Evolutionary conservation across 371 early-diverging fungal genomes (phyloP).

Genomic region (Mortierella sp.): DNA sequence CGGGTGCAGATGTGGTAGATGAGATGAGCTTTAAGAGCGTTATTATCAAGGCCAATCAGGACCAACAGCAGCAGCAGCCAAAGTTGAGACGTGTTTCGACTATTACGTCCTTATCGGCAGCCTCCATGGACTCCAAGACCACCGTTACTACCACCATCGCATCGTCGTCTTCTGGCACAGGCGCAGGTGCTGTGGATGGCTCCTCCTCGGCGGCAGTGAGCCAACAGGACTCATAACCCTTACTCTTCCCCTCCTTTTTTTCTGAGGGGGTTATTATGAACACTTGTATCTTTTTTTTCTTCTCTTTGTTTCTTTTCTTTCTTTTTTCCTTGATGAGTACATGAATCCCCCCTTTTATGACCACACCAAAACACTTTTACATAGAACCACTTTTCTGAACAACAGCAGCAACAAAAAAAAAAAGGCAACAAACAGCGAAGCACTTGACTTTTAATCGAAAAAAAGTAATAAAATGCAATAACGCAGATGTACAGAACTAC

Average conservation of each 20-base stretch:
- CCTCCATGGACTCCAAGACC: neutral
- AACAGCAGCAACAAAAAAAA: neutral
- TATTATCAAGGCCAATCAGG: conserved; percentile 18
- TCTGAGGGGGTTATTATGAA: neutral
- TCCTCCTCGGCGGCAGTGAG: neutral
- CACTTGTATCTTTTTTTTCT: neutral
- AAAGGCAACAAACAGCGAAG: neutral
- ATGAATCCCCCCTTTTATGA: neutral
- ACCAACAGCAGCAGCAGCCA: conserved; percentile 18
- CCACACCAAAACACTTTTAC: conserved; percentile 2
- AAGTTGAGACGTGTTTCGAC: conserved; percentile 6
- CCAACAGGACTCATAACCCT: conserved; percentile 10
- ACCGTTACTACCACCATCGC: neutral
- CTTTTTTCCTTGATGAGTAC: conserved; percentile 9
- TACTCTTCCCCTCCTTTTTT: neutral
- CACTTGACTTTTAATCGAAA: neutral
- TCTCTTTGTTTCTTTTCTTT: neutral
- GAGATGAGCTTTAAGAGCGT: conserved; percentile 5
- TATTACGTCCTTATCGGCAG: conserved; percentile 1
- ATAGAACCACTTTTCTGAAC: neutral
- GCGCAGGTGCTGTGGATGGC: neutral
- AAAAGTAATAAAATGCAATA: conserved; percentile 1
- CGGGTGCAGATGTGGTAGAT: conserved; percentile 6
- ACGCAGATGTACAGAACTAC: conserved; percentile 1
- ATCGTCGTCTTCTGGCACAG: neutral